Conservation (phyloP, 1,139 yeast species). For the Yamadazyma kanchanaburiensis region DNA sequence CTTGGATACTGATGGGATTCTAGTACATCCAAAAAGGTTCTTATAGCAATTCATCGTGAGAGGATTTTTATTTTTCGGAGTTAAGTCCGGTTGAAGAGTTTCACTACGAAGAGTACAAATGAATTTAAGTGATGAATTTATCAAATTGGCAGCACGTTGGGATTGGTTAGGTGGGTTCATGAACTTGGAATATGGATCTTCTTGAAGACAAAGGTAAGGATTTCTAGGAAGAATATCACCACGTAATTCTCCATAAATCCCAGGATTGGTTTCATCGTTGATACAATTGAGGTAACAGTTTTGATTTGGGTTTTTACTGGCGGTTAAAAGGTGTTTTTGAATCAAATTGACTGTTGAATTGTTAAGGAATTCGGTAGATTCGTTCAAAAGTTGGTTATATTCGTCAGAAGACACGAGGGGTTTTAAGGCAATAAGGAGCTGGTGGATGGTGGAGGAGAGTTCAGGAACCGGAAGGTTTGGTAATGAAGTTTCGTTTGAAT, state of each 20-base stretch:
- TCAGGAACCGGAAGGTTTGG: slow-evolving; percentile 57
- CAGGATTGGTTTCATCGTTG: slow-evolving; percentile 58
- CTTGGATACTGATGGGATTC: slow-evolving; percentile 42
- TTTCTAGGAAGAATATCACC: slow-evolving; percentile 72
- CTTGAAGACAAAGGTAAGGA: slow-evolving; percentile 69
- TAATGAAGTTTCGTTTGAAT: slow-evolving; percentile 21
- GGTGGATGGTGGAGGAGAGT: slow-evolving; percentile 41
- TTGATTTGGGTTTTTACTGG: slow-evolving; percentile 33
- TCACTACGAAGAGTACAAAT: slow-evolving; percentile 55
- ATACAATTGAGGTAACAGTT: slow-evolving; percentile 58
- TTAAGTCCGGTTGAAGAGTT: slow-evolving; percentile 52
- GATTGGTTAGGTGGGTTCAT: slow-evolving; percentile 61
- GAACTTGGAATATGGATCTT: slow-evolving; percentile 62
- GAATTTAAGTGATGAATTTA: slow-evolving; percentile 64
- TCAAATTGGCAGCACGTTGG: slow-evolving; percentile 63
- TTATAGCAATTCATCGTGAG: slow-evolving; percentile 66
- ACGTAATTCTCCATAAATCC: slow-evolving; percentile 60
- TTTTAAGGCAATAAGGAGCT: slow-evolving; percentile 45
- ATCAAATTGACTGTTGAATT: slow-evolving; percentile 40
- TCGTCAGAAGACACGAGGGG: slow-evolving; percentile 48
- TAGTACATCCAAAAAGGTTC: slow-evolving; percentile 65
- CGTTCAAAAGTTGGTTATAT: slow-evolving; percentile 33
- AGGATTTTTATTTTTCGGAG: slow-evolving; percentile 49
- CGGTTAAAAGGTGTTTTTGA: slow-evolving; percentile 51
- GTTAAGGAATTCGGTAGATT: slow-evolving; percentile 42